Evolutionary conservation across 257 asterid species (phyloP), one percentile per base, ranked within the genome.

Genomic region (Perilla frutescens): DNA sequence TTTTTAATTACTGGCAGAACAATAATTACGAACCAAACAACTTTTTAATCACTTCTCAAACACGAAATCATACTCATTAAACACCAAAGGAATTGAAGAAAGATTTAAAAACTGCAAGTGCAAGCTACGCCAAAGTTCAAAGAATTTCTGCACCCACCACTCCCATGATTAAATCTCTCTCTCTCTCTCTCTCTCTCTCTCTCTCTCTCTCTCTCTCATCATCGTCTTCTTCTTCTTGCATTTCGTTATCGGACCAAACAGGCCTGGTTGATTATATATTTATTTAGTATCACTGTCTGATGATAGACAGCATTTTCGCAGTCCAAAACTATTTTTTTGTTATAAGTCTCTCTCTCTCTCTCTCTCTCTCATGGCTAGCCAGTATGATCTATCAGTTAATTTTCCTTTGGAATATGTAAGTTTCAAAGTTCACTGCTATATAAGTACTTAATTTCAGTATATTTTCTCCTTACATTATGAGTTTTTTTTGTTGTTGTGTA

Each of bases 51-150:
- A 67, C 74, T 66, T 67, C 39, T 56, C 14, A 56, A 47, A 36
- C 53, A 65, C 66, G 54, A 68, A 66, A 57, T 66, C 62, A 34
- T 61, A 47, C 62, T 56, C 68, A 50, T 47, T 64, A 56, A 66
- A 45, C 68, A 57, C 60, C 59, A 47, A 31, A 6, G 51, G 41
- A 7, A 20, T 40, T 20, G 26, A 20, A 20, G 26, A 65, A 54
- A 56, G 8, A 26, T 58, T 20, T 53, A 70, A 54, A 62, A 63
- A 54, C 81, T 77, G 77, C 77, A 77, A 63, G 77, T 77, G 81
- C 73, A 71, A 70, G 81, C 69, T 70, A 77, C 77, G 77, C 56
- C 47, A 77, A 32, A 76, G 9, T 8, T 3, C 32, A 9, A 60
- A 36, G 43, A 58, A 7, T 41, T 31, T 70, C 29, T n/a, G 36